Base-by-base conservation (phyloP, 2,329 filamentous ascomycete genomes). In the Microdochium paspali region DNA sequence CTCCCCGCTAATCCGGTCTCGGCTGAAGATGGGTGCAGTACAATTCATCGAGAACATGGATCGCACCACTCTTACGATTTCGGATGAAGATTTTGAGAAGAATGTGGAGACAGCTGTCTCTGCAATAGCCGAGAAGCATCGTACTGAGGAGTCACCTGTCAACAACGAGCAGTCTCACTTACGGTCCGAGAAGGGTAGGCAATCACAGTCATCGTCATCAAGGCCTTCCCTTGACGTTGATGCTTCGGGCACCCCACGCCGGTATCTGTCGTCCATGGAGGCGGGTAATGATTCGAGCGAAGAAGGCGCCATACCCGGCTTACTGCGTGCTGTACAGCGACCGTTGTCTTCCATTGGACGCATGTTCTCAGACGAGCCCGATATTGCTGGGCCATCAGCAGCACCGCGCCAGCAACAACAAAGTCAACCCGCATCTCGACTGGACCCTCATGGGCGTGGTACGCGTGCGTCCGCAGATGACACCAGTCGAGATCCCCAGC, bases 1-100 rank as follows among this genome's bases (percentile, higher is more conserved):
- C 6, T 10, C 9, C 35, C 3, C 23, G 13, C 15, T 40, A 40
- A 28, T 13, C 18, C 18, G 15, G 23, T 12, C 6, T 20, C 13
- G 10, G 23, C 10, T 40, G 18, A 15, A 86, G 77, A 87, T 91
- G 84, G 93, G 93, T 46, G 93, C 90, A 32, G 85, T 98, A 45
- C 90, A 95, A 58, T 98, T 98, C 64, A 87, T 98, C 56, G 93
- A 98, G 69, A 94, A 88, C 50, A 83, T 98, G 66, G 93, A 98
- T 65, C 84, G 90, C 42, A 97, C 93, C 1, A 91, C 85, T 24
- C 70, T 98, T 7, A 97, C 93, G 1, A 93, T 98, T 46, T 85
- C 85, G 2, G 90, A 98, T 59, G 89, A 93, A 48, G 93, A 97
- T 31, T 98, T 98, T 59, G 93, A 98, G 63, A 80, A 79, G 60